These are phyloP conservation scores for Thelonectria olida DNA, from an alignment of 2,329 filamentous ascomycete species.

Conservation along the genomic window DNA sequence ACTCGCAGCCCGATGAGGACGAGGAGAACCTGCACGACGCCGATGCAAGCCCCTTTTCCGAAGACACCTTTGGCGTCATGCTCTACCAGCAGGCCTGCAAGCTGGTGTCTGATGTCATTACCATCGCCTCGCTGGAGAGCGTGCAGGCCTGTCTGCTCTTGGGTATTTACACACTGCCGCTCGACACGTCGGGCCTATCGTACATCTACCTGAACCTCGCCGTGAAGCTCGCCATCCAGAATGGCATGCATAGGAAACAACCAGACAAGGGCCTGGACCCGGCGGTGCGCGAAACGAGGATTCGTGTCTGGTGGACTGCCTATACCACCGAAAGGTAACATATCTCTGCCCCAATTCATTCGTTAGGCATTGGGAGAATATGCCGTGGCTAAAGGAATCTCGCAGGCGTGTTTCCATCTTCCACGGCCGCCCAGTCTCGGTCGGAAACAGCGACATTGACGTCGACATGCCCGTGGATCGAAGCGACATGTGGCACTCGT, in stretches of 20 bases:
- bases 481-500: slow-evolving; percentile 44
- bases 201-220: slow-evolving; percentile 66
- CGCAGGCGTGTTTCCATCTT: slow-evolving; percentile 62
- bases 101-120: slow-evolving; percentile 64
- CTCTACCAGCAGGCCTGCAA: slow-evolving; percentile 65
- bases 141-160: slow-evolving; percentile 66
- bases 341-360: too few relatives aligned
- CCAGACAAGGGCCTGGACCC: slow-evolving; percentile 55
- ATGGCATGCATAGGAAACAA: slow-evolving; percentile 66
- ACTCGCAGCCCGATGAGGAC: slow-evolving; percentile 38
- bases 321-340: slow-evolving; percentile 67
- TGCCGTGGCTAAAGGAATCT: slow-evolving; percentile 17
- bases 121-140: slow-evolving; percentile 63
- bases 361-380: not conserved
- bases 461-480: slow-evolving; percentile 58
- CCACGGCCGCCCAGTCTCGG: slow-evolving; percentile 63
- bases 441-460: slow-evolving; percentile 61
- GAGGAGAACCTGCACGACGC: slow-evolving; percentile 21
- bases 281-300: slow-evolving; percentile 59
- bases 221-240: slow-evolving; percentile 66
- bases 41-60: slow-evolving; percentile 46
- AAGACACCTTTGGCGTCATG: slow-evolving; percentile 62
- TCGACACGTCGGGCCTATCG: slow-evolving; percentile 64
- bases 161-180: slow-evolving; percentile 62
- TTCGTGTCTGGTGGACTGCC: slow-evolving; percentile 66